phyloP scores from a whole-genome alignment of 441 rosid species.

The Pelargonium citronellum region DNA sequence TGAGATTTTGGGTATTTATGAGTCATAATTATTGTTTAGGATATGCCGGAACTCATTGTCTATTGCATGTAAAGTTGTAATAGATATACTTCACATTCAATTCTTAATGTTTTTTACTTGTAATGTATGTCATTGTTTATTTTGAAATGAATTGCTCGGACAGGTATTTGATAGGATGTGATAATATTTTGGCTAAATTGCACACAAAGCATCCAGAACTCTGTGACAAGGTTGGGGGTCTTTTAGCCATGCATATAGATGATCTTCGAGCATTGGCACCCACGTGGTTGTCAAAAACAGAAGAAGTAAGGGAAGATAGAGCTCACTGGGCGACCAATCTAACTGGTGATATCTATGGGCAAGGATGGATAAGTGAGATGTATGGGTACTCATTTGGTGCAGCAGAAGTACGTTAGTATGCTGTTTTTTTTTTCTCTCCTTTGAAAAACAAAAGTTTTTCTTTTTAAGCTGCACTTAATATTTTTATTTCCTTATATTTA shows the following conservation, averaged over 20 bases:
- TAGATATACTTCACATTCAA: background rate
- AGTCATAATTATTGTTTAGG: background rate
- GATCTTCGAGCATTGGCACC: constrained; percentile 92
- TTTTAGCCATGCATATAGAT: constrained; percentile 91
- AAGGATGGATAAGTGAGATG: constrained; percentile 99
- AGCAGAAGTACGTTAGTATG: constrained; percentile 58
- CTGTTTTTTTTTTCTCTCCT: constrained; percentile 12
- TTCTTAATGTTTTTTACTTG: background rate
- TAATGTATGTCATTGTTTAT: constrained; percentile 2
- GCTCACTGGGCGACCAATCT: constrained; percentile 90
- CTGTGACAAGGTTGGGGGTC: constrained; percentile 98
- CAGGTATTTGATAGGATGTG: constrained; percentile 93
- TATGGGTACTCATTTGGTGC: constrained; percentile 99
- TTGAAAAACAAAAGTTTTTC: background rate
- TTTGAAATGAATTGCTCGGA: constrained; percentile 7
- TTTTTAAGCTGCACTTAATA: background rate
- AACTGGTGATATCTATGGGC: constrained; percentile 88
- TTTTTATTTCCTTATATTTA: constrained; percentile 1
- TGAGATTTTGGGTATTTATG: no score
- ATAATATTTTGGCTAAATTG: constrained; percentile 73
- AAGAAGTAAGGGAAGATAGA: constrained; percentile 88
- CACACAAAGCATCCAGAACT: constrained; percentile 78
- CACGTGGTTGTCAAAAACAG: constrained; percentile 92
- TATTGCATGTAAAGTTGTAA: background rate
- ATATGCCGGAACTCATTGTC: background rate